Evolutionary conservation across 2,329 filamentous ascomycete species (phyloP), one percentile per base, ranked within the genome.

Genomic region (Coniochaeta sp.): DNA sequence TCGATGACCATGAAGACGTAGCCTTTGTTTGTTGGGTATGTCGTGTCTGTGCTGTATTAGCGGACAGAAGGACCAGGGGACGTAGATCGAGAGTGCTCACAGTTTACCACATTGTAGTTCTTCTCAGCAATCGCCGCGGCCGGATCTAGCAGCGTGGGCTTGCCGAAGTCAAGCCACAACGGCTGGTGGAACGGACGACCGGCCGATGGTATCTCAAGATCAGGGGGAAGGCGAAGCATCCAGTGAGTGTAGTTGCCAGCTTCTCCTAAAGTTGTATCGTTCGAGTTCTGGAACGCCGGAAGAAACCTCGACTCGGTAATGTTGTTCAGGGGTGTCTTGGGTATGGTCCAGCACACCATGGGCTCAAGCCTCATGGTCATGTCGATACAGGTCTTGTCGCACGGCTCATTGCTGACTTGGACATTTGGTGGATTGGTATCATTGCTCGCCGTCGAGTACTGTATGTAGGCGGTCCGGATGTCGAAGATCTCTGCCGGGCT

Each of bases 401-500:
- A 52, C 14, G 47, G 47, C 26, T 26, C 47, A n/a, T 52, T 52
- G 24, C 22, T 28, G 9, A 52, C 24, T 24, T 28, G 26, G 1
- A 52, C 47, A 1, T 16, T 24, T 14, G 28, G n/a, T 9, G 64
- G 64, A 6, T 59, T 57, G 12, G 64, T 60, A 6, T 65, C 69
- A 34, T 52, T 55, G 9, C 36, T 52, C 6, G 58, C 47, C 11
- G 2, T 50, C 22, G 43, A 33, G 57, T 68, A 68, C 22, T 64
- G 61, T 24, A 67, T 44, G 31, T 68, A 66, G 6, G 61, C 67
- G 6, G 62, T 63, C 16, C 47, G 64, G 12, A 63, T 57, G 36
- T 61, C 59, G 38, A 62, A 64, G 22, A 52, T 17, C 26, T 52
- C 47, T 1, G 47, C 22, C 7, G 58, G 63, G 3, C 56, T 54